These are phyloP conservation scores for Nemania abortiva DNA, from an alignment of 2,329 filamentous ascomycete genomes.

Conservation along the genomic window DNA sequence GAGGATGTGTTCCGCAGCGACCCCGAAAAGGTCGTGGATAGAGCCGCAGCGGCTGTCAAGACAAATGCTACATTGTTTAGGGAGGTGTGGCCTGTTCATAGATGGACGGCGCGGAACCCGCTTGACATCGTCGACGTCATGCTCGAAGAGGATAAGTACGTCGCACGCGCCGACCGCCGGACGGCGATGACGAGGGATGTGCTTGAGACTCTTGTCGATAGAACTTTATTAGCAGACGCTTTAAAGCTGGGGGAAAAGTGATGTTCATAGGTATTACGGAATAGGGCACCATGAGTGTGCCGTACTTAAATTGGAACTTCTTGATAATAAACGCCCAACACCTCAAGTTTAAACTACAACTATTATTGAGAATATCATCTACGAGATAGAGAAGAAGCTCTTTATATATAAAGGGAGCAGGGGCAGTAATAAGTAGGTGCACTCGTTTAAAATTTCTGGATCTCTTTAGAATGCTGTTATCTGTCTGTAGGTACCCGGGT, in stretches of 20 bases:
- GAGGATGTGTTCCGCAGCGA: constrained; percentile 47
- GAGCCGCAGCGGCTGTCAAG: constrained; percentile 45
- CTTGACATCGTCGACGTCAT: constrained; percentile 48
- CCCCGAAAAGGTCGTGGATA: constrained; percentile 46
- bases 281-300: not conserved
- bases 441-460: too few species aligned
- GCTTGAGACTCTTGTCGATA: constrained; percentile 32
- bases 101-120: constrained; percentile 46
- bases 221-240: constrained; percentile 18
- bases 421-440: too few species aligned
- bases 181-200: constrained; percentile 33
- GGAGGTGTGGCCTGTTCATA: constrained; percentile 43
- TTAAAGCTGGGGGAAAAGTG: not conserved
- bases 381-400: too few species aligned
- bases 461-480: too few species aligned
- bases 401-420: too few species aligned
- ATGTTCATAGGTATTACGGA: not conserved
- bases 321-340: too few species aligned
- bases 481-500: too few species aligned
- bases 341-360: too few species aligned
- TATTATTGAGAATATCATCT: too few species aligned
- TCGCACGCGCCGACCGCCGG: constrained; percentile 33
- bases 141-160: constrained; percentile 46
- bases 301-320: too few species aligned
- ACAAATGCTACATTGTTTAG: constrained; percentile 40